Evolutionary conservation across 805 yeast species (phyloP).

Genomic region (Kodamaea jinghongensis): DNA sequence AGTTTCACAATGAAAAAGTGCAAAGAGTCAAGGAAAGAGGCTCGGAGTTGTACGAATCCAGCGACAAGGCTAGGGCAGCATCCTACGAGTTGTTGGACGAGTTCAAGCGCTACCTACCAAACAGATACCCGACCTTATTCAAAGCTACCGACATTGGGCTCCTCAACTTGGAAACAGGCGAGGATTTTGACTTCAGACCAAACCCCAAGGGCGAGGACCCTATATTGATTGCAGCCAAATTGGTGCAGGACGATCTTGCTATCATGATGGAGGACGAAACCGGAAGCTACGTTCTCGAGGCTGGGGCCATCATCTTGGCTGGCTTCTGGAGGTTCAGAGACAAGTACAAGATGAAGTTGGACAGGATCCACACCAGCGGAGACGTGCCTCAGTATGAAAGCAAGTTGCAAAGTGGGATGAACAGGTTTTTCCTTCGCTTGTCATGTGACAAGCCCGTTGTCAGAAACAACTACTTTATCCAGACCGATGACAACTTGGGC

Average conservation of each 20-base stretch:
- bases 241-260: slow-evolving; percentile 67
- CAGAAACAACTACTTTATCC: slow-evolving; percentile 63
- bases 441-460: slow-evolving; percentile 63
- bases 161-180: slow-evolving; percentile 53
- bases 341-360: slow-evolving; percentile 53
- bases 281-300: slow-evolving; percentile 56
- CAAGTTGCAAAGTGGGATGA: slow-evolving; percentile 61
- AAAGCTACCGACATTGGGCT: slow-evolving; percentile 44
- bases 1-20: slow-evolving; percentile 52
- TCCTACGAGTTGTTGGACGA: slow-evolving; percentile 56
- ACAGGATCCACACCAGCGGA: slow-evolving; percentile 60
- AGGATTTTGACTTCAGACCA: slow-evolving; percentile 35
- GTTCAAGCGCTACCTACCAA: slow-evolving; percentile 51
- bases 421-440: slow-evolving; percentile 57
- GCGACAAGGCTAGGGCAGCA: slow-evolving; percentile 49
- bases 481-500: slow-evolving; percentile 58
- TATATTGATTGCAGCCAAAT: slow-evolving; percentile 52
- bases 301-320: slow-evolving; percentile 62
- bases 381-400: slow-evolving; percentile 65
- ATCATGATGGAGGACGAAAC: slow-evolving; percentile 59
- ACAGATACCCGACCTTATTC: slow-evolving; percentile 57
- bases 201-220: slow-evolving; percentile 48
- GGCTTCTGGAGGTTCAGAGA: slow-evolving; percentile 70
- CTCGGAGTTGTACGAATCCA: slow-evolving; percentile 47
- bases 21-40: slow-evolving; percentile 48